A percentile compares a stretch with the other conserved stretches of the same genome.
Conservation (phyloP, 257 asterid genomes). For the Solanum clarkiae region DNA sequence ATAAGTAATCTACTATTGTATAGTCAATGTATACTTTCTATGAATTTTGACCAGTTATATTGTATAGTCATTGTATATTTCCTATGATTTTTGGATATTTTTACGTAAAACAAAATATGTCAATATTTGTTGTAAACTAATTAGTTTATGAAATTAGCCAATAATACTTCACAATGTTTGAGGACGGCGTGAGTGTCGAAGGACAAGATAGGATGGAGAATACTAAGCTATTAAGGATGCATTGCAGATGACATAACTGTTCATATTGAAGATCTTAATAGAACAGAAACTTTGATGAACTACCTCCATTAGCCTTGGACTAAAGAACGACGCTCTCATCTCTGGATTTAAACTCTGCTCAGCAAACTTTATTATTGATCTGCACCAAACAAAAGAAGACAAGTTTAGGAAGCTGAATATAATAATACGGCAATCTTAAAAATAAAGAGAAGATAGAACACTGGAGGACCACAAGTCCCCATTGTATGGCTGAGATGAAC, state of each 20-base stretch:
- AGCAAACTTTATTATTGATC: conserved; percentile 76
- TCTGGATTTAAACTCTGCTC: conserved; percentile 83
- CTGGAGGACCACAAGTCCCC: background rate
- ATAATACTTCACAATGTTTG: background rate
- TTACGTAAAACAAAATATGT: too few relatives aligned
- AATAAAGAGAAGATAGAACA: background rate
- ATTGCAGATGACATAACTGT: background rate
- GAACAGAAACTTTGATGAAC: background rate
- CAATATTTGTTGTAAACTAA: too few relatives aligned
- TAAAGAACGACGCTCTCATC: conserved; percentile 63
- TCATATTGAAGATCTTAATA: background rate
- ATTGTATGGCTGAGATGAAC: background rate
- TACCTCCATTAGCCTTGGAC: conserved; percentile 99
- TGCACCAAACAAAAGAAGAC: conserved; percentile 21
- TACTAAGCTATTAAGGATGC: background rate
- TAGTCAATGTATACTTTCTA: too few relatives aligned
- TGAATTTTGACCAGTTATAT: too few relatives aligned
- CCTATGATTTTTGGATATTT: too few relatives aligned
- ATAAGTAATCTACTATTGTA: too few relatives aligned
- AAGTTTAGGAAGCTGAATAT: background rate
- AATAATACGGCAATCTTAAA: background rate
- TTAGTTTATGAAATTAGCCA: too few relatives aligned
- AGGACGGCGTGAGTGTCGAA: background rate
- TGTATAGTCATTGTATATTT: too few relatives aligned
- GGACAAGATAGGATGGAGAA: background rate